phyloP scores from a whole-genome alignment of 257 asterid species.

The Solanum tarijense region DNA sequence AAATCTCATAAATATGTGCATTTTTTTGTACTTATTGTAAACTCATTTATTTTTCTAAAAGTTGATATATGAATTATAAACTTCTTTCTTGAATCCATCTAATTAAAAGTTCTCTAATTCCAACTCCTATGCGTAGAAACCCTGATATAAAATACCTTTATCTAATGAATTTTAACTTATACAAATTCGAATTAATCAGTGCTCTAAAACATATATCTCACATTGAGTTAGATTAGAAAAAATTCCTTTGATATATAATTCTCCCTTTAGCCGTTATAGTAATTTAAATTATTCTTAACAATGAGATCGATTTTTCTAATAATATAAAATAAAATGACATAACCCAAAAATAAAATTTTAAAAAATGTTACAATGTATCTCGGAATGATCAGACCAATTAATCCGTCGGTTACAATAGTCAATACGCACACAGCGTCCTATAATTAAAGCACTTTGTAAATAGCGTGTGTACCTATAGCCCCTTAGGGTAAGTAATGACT shows the following conservation, averaged over 20 bases:
- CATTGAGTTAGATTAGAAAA: neutral
- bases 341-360: neutral
- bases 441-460: neutral
- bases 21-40: neutral
- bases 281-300: neutral
- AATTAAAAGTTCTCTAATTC: neutral
- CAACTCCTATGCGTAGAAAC: neutral
- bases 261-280: neutral
- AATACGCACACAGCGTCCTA: neutral
- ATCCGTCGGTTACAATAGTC: conserved; percentile 42
- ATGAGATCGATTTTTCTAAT: neutral
- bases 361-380: neutral
- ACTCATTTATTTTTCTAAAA: neutral
- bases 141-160: neutral
- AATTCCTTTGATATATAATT: neutral
- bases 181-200: neutral
- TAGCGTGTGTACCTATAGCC: conserved; percentile 16
- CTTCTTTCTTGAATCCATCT: neutral
- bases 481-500: neutral
- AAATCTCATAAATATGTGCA: neutral
- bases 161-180: neutral
- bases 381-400: conserved; percentile 29
- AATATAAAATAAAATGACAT: neutral
- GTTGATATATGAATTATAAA: neutral
- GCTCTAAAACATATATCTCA: neutral